Evolutionary conservation across 1,284 basidiomycete species (phyloP).

Genomic region (Volvariella surrecta): DNA sequence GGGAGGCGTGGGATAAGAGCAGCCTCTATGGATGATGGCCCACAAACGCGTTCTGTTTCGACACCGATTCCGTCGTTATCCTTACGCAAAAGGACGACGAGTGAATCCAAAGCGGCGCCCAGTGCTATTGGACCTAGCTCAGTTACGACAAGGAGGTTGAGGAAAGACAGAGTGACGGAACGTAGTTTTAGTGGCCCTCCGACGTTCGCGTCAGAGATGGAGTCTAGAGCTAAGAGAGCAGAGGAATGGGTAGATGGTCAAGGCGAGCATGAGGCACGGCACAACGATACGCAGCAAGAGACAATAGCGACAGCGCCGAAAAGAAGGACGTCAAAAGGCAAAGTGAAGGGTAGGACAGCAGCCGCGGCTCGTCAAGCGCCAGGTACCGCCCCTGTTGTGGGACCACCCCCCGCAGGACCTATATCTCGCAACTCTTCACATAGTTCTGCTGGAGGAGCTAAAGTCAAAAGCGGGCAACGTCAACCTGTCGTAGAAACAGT

Average conservation of each 20-base stretch:
- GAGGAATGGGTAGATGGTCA: constrained; percentile 17
- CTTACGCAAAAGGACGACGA: no score
- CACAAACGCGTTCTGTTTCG: neutral
- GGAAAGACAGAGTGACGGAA: constrained; percentile 10
- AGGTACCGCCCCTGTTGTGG: no score
- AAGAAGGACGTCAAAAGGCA: constrained; percentile 6
- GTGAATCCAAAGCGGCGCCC: constrained; percentile 5
- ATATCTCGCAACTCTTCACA: no score
- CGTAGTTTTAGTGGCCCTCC: neutral
- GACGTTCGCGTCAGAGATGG: neutral
- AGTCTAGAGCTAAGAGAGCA: constrained; percentile 9
- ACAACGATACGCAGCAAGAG: neutral
- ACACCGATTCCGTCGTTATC: no score
- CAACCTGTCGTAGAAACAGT: no score
- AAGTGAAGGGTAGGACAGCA: constrained; percentile 1
- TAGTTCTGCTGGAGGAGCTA: no score
- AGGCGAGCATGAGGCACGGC: constrained; percentile 2
- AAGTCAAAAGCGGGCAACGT: no score
- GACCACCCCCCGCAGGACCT: no score
- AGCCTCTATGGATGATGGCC: neutral
- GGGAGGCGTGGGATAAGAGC: neutral
- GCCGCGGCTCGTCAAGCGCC: no score
- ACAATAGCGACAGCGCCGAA: neutral
- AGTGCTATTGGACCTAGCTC: constrained; percentile 6
- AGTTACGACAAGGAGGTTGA: constrained; percentile 14